These are phyloP conservation scores for Hyphodiscus hymeniophilus DNA, from an alignment of 495 filamentous ascomycete species.

Conservation along the genomic window DNA sequence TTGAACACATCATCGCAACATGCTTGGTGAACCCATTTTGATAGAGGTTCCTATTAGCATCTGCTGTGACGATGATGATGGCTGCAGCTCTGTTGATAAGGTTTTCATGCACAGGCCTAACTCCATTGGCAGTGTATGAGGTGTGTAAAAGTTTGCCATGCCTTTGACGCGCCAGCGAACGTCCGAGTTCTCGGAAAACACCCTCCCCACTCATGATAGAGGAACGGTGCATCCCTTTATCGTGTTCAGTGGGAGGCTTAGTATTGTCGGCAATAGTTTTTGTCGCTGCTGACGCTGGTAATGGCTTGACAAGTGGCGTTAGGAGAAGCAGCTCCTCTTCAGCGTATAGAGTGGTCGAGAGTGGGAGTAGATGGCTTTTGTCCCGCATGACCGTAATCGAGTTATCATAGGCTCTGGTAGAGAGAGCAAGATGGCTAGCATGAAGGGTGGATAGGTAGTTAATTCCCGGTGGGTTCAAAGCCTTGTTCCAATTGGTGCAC, in stretches of 20 bases:
- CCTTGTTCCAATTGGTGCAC: conserved; percentile 78
- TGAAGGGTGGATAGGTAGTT: conserved; percentile 66
- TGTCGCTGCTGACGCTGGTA: conserved; percentile 70
- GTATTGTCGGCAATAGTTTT: conserved; percentile 31
- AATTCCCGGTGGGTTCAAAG: conserved; percentile 69
- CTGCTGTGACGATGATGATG: conserved; percentile 81
- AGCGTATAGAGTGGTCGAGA: conserved; percentile 68
- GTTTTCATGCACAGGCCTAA: conserved; percentile 82
- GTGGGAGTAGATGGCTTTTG: conserved; percentile 66
- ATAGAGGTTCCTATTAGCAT: conserved; percentile 84
- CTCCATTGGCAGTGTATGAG: conserved; percentile 83
- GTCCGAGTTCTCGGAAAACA: conserved; percentile 76
- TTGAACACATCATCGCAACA: conserved; percentile 80
- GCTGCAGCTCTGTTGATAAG: conserved; percentile 78
- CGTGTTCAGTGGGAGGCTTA: conserved; percentile 41
- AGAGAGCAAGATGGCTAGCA: conserved; percentile 67
- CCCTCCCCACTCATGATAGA: conserved; percentile 81
- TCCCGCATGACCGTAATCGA: conserved; percentile 85
- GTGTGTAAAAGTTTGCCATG: conserved; percentile 80
- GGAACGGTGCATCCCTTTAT: conserved; percentile 42
- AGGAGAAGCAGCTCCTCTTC: conserved; percentile 76
- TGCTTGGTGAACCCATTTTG: conserved; percentile 90
- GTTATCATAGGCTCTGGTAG: conserved; percentile 72
- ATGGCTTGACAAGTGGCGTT: conserved; percentile 77
- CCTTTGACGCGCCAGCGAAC: conserved; percentile 70